A percentile compares a stretch with the other conserved stretches of the same genome.
phyloP scores from a whole-genome alignment of 2,329 filamentous ascomycete genomes.

The Calycina herbarum region DNA sequence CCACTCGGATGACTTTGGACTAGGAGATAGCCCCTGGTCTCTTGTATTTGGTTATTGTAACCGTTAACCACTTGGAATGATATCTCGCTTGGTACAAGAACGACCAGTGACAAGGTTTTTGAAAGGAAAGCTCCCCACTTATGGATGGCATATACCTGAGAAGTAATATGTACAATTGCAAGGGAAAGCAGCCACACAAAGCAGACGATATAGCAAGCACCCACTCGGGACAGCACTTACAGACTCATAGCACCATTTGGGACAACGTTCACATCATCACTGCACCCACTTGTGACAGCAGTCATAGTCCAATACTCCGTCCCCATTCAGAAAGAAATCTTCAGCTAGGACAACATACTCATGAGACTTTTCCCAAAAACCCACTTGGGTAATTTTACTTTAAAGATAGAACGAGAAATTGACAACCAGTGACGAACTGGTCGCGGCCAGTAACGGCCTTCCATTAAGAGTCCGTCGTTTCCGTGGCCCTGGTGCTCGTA shows the following conservation, averaged over 20 bases:
- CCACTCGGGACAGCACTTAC: constrained; percentile 3
- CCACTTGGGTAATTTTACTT: constrained; percentile 1
- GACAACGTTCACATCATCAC: neutral
- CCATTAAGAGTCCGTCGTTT: neutral
- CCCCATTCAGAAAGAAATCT: constrained; percentile 1
- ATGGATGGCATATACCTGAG: neutral
- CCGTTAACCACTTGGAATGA: neutral
- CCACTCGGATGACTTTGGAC: neutral
- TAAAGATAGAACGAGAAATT: constrained; percentile 3
- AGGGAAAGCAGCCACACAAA: constrained; percentile 2
- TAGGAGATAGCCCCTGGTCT: neutral
- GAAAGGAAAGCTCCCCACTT: neutral
- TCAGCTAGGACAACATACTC: neutral
- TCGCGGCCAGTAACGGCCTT: no score
- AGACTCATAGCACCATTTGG: neutral
- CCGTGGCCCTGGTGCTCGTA: neutral
- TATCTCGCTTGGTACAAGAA: constrained; percentile 4
- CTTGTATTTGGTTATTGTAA: neutral
- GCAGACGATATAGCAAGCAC: neutral
- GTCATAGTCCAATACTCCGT: neutral
- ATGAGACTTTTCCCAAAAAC: constrained; percentile 1
- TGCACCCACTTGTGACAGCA: neutral
- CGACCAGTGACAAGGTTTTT: neutral
- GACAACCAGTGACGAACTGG: neutral
- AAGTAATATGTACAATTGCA: neutral